A percentile compares a stretch with the other conserved stretches of the same genome.
These are phyloP conservation scores for Syzygium aqueum DNA, from an alignment of 345 rosid species.

Conservation along the genomic window DNA sequence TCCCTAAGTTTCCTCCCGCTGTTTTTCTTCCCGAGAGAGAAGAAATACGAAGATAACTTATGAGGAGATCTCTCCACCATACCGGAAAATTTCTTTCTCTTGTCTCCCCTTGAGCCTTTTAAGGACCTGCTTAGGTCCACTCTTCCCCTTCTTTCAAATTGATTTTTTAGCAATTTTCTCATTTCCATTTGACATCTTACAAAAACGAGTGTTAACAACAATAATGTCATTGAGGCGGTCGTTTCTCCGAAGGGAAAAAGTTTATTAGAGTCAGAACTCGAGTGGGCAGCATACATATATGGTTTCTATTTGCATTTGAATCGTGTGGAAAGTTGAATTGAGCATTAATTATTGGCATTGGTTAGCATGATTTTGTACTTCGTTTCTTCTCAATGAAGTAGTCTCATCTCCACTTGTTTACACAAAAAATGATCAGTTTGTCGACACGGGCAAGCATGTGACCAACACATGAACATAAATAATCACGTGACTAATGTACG, in stretches of 20 bases:
- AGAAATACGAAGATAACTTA: too few species aligned
- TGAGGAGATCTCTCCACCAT: too few species aligned
- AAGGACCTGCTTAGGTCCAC: too few species aligned
- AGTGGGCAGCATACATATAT: neutral
- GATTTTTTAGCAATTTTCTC: neutral
- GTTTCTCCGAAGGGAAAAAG: neutral
- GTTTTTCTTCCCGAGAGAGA: too few species aligned
- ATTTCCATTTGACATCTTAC: neutral
- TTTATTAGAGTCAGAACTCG: neutral
- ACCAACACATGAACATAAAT: too few species aligned
- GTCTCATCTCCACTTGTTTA: neutral
- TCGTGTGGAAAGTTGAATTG: neutral
- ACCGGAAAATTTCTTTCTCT: too few species aligned
- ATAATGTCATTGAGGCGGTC: fast-evolving
- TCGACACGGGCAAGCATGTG: too few species aligned
- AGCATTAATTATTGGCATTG: neutral
- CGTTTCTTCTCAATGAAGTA: neutral
- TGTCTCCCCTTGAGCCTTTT: too few species aligned
- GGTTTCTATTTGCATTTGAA: neutral
- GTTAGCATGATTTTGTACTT: neutral
- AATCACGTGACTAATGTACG: too few species aligned
- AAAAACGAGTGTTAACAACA: neutral
- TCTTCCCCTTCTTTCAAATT: neutral
- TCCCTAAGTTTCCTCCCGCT: too few species aligned
- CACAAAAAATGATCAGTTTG: too few species aligned